phyloP scores from a whole-genome alignment of 345 rosid species.

The Physaria fendleri region DNA sequence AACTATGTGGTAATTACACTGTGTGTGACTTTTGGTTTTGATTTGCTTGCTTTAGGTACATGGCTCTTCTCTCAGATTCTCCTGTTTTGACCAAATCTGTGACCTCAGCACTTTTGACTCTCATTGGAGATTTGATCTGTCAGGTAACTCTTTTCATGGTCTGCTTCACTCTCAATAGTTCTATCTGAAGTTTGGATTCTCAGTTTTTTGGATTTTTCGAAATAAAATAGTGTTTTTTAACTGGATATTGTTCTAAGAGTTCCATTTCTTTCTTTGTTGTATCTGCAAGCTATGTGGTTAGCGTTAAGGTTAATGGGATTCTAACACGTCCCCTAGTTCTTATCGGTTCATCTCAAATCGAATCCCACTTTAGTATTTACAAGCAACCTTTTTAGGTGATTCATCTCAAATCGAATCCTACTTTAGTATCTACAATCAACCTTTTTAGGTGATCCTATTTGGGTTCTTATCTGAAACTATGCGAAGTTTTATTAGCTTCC shows the following conservation, averaged over 20 bases:
- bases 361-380: no score
- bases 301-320: no score
- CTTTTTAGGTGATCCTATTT: no score
- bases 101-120: slow-evolving; percentile 80
- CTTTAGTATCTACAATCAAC: no score
- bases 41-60: slow-evolving; percentile 51
- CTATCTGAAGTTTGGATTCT: not conserved
- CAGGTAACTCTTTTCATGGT: slow-evolving; percentile 45
- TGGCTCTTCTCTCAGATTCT: slow-evolving; percentile 55
- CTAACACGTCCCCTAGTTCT: no score
- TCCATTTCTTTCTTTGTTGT: not conserved
- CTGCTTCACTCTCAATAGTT: not conserved
- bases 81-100: slow-evolving; percentile 82
- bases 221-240: not conserved
- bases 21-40: not conserved
- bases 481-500: no score
- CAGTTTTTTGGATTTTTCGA: not conserved
- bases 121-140: slow-evolving; percentile 80
- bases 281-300: not conserved
- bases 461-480: no score
- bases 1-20: not conserved
- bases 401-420: no score
- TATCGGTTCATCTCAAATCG: no score
- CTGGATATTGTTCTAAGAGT: not conserved
- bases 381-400: no score